Conservation (phyloP, 192 early-diverging fungal species). For the Backusella parvicylindrica region DNA sequence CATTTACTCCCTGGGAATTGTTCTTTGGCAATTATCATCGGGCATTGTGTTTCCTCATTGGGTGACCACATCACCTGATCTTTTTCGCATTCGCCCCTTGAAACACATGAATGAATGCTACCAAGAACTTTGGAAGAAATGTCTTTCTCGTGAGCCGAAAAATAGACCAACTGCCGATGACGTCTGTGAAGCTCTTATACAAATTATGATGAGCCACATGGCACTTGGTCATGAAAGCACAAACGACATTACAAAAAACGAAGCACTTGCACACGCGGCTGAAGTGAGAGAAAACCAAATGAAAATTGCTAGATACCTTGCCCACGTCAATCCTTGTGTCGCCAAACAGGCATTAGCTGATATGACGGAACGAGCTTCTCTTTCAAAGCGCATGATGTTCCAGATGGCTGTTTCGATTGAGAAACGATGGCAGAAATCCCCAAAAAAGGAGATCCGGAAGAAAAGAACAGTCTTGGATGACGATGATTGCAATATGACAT, state of each 20-base stretch:
- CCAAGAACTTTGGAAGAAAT: background rate
- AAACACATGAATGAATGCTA: background rate
- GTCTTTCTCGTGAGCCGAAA: background rate
- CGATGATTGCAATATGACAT: background rate
- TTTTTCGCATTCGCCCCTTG: background rate
- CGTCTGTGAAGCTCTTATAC: background rate
- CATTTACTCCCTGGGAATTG: background rate
- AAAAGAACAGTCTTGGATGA: background rate
- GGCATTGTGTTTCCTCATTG: background rate
- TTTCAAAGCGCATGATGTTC: background rate
- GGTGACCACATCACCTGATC: background rate
- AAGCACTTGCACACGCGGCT: background rate
- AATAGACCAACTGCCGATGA: background rate
- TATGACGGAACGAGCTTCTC: background rate
- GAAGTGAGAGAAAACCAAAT: background rate
- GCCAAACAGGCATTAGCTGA: background rate
- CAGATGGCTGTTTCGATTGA: background rate
- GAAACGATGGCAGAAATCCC: background rate
- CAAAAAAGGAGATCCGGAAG: background rate
- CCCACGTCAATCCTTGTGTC: background rate
- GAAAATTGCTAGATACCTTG: background rate
- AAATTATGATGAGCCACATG: background rate
- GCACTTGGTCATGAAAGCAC: background rate
- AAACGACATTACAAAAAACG: background rate
- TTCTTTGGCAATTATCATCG: slow-evolving; percentile 5